phyloP scores from a whole-genome alignment of 2,329 filamentous ascomycete genomes.

The Aspergillus viridinutans region DNA sequence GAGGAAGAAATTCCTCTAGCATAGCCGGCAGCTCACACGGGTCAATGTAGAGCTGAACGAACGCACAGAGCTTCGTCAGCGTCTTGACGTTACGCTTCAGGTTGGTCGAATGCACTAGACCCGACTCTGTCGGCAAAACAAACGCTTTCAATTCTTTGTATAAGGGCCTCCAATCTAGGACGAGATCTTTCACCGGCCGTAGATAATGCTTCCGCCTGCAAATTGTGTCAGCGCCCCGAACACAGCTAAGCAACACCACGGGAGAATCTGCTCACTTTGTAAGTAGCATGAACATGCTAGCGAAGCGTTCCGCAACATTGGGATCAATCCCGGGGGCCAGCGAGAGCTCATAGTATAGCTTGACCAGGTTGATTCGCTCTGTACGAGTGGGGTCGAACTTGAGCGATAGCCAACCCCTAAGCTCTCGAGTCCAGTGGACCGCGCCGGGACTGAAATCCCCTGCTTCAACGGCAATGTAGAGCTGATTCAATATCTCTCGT shows the following conservation, averaged over 20 bases:
- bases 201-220: slow-evolving; percentile 89
- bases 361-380: slow-evolving; percentile 76
- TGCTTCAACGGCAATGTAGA: slow-evolving; percentile 85
- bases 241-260: not conserved
- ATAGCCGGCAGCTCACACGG: slow-evolving; percentile 78
- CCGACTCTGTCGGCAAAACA: slow-evolving; percentile 78
- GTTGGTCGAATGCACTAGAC: slow-evolving; percentile 58
- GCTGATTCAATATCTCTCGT: slow-evolving; percentile 82
- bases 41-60: slow-evolving; percentile 89
- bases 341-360: slow-evolving; percentile 89
- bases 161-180: slow-evolving; percentile 86
- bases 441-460: slow-evolving; percentile 93
- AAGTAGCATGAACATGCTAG: slow-evolving; percentile 92
- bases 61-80: slow-evolving; percentile 82
- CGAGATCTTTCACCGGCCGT: slow-evolving; percentile 82
- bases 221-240: slow-evolving; percentile 16
- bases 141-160: slow-evolving; percentile 91
- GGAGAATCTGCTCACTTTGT: slow-evolving; percentile 66
- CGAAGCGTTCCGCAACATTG: slow-evolving; percentile 78
- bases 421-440: slow-evolving; percentile 94
- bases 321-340: slow-evolving; percentile 85
- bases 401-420: slow-evolving; percentile 88
- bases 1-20: slow-evolving; percentile 74
- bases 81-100: slow-evolving; percentile 65
- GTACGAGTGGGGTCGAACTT: slow-evolving; percentile 94